Base-by-base conservation (phyloP, 768 basidiomycete genomes). In the Panus rudis region DNA sequence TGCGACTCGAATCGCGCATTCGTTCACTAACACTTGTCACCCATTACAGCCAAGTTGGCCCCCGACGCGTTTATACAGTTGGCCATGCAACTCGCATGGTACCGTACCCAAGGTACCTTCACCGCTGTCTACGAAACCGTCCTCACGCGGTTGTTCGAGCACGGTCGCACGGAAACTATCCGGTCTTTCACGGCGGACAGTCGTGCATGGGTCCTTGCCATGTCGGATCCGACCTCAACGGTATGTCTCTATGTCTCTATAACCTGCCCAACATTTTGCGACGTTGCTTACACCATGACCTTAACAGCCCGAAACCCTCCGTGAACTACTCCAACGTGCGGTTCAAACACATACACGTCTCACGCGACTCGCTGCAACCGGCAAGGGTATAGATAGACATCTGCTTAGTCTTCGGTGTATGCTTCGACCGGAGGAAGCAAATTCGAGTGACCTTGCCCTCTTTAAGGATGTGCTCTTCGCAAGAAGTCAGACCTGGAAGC, bases 51-150 rank as follows among this genome's bases (percentile, higher is more conserved):
- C 35, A 69, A 70, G 30, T 61, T 74, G 16, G 66, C 76, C 4
- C 80, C 92, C 0, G 93, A 97, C 56, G 86, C 86, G 1, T 96
- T 78, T 63, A 75, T 94, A 38, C 93, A 97, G 59, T 85, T 94
- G 75, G 87, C 80, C 0, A 70, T 96, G 16, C 93, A 97, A 58
- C 74, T 96, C 8, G 92, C 92, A 3, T 96, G 86, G 82, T 89
- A 85, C 66, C 77, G 75, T 58, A 78, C 80, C 17, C 84, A 81
- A 35, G 79, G 78, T 10, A 64, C 70, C 45, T 83, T 89, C 53
- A 88, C 89, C 3, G 89, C 93, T 2, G 91, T 88, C 6, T 96
- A 97, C 59, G 93, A 97, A 63, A 96, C 92, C 0, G 88, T 83
- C 0, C 73, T 93, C 24, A 94, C 93, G 2, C 77, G 91, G 20